A percentile compares a stretch with the other conserved stretches of the same genome.
These are phyloP conservation scores for Colletotrichum sojae DNA, from an alignment of 2,329 filamentous ascomycete species.

Conservation along the genomic window DNA sequence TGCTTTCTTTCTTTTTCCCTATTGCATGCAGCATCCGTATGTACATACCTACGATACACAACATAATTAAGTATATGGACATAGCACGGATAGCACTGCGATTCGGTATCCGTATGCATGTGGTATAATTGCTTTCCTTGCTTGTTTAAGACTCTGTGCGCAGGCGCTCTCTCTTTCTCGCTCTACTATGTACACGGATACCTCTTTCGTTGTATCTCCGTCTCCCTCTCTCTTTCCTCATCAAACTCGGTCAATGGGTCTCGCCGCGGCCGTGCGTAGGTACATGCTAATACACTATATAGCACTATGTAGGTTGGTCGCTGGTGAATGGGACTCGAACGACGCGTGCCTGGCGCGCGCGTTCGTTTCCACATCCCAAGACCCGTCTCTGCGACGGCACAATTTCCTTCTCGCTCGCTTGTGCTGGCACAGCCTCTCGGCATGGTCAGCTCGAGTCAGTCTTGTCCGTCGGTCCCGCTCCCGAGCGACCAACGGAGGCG, in stretches of 20 bases:
- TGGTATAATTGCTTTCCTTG: too few relatives aligned
- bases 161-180: background rate
- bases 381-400: conserved; percentile 32
- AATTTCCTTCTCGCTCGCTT: conserved; percentile 40
- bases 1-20: background rate
- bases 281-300: background rate
- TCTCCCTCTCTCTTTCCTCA: conserved; percentile 8
- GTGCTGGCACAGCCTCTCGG: conserved; percentile 34
- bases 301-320: background rate
- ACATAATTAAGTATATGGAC: too few relatives aligned
- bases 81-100: too few relatives aligned
- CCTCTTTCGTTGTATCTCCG: too few relatives aligned
- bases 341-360: conserved; percentile 33
- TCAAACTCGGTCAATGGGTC: conserved; percentile 35
- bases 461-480: conserved; percentile 13
- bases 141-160: conserved; percentile 9
- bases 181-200: too few relatives aligned
- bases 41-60: too few relatives aligned
- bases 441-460: conserved; percentile 38
- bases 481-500: conserved; percentile 17
- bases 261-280: conserved; percentile 26
- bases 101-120: too few relatives aligned
- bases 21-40: too few relatives aligned
- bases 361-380: conserved; percentile 22
- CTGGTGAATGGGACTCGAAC: background rate